phyloP scores from a whole-genome alignment of 768 basidiomycete species.

The Leucosporidium scottii region DNA sequence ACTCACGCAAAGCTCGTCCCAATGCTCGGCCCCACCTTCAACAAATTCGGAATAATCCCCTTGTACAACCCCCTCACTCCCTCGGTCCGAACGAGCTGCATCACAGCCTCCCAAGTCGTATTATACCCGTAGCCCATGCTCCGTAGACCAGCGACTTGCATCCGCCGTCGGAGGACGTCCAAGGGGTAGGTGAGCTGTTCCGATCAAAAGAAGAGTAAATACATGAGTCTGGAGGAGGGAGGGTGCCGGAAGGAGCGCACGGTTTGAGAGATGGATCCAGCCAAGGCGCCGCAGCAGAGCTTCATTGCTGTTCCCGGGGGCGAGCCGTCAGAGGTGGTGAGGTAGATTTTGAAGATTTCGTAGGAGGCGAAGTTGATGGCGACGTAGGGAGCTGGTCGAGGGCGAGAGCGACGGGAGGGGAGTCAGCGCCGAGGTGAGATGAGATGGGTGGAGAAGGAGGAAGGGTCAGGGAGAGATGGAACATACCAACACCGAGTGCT shows the following conservation, averaged over 20 bases:
- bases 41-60: slow-evolving; percentile 1
- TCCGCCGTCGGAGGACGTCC: slow-evolving; percentile 87
- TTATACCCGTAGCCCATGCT: slow-evolving; percentile 38
- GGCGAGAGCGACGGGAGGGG: not conserved
- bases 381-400: not conserved
- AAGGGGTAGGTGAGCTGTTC: slow-evolving; percentile 78
- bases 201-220: too few relatives aligned
- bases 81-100: slow-evolving; percentile 21
- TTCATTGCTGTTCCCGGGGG: slow-evolving; percentile 53
- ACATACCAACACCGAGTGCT: slow-evolving; percentile 42
- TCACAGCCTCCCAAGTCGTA: slow-evolving; percentile 21
- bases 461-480: not conserved
- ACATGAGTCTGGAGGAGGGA: too few relatives aligned
- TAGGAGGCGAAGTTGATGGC: slow-evolving; percentile 50
- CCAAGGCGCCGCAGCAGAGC: slow-evolving; percentile 61
- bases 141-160: slow-evolving; percentile 84
- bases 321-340: slow-evolving; percentile 49
- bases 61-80: slow-evolving; percentile 6
- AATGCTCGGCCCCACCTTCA: not conserved
- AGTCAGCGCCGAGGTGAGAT: not conserved
- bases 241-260: not conserved
- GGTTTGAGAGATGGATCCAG: slow-evolving; percentile 85
- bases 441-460: too few relatives aligned
- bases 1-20: slow-evolving; percentile 4
- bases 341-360: slow-evolving; percentile 48